phyloP scores from a whole-genome alignment of 2,329 filamentous ascomycete species.

The Ceratocystis diversiconidia region DNA sequence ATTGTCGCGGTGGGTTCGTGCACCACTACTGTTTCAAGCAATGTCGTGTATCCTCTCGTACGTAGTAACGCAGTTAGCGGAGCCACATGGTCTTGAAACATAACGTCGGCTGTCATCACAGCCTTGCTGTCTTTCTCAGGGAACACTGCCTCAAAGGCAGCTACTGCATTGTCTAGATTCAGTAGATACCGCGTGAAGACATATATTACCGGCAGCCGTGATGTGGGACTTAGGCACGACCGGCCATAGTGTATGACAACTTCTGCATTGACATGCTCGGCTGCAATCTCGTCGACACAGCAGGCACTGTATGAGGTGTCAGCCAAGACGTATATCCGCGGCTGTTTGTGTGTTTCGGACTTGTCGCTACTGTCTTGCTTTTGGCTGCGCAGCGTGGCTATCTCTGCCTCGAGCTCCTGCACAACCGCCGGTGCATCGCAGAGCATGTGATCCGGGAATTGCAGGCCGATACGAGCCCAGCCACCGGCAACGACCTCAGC shows the following conservation, averaged over 20 bases:
- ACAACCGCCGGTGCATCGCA: slow-evolving; percentile 71
- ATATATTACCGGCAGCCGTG: slow-evolving; percentile 74
- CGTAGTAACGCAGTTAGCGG: slow-evolving; percentile 41
- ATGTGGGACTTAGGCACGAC: slow-evolving; percentile 81
- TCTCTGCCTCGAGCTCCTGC: slow-evolving; percentile 32
- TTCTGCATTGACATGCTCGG: slow-evolving; percentile 81
- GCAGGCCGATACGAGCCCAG: slow-evolving; percentile 72
- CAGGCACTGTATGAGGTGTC: slow-evolving; percentile 96
- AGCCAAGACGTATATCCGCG: slow-evolving; percentile 64
- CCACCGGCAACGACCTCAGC: slow-evolving; percentile 55
- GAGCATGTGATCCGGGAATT: slow-evolving; percentile 91
- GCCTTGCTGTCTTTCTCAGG: slow-evolving; percentile 42
- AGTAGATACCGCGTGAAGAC: slow-evolving; percentile 69
- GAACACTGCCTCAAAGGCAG: slow-evolving; percentile 56
- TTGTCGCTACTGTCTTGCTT: neutral
- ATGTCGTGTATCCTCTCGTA: slow-evolving; percentile 50
- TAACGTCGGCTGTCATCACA: slow-evolving; percentile 79
- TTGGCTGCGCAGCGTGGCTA: slow-evolving; percentile 3
- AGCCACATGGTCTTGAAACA: slow-evolving; percentile 62
- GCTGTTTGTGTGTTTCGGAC: neutral
- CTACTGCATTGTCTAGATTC: slow-evolving; percentile 40
- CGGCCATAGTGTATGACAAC: slow-evolving; percentile 90
- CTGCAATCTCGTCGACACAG: slow-evolving; percentile 92
- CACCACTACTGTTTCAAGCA: slow-evolving; percentile 57
- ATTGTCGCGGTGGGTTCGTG: slow-evolving; percentile 67